A percentile compares a stretch with the other conserved stretches of the same genome.
Conservation (phyloP, 2,329 filamentous ascomycete genomes). For the Arthrinium phaeospermum region DNA sequence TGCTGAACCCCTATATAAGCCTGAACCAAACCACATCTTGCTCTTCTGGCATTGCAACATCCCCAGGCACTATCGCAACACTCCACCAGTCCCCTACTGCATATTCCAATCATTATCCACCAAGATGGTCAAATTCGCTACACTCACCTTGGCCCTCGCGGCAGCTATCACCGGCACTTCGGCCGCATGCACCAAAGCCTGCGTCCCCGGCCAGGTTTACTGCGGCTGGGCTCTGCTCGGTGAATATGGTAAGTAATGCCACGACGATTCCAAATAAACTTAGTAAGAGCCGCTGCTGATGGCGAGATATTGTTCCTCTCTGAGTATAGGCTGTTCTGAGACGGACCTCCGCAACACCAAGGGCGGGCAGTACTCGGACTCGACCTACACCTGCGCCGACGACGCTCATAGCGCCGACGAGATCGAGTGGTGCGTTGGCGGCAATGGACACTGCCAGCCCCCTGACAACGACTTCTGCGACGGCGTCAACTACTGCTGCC, state of each 20-base stretch:
- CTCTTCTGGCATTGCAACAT: background rate
- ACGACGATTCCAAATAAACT: too few relatives aligned
- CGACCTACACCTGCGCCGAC: constrained; percentile 12
- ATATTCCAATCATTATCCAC: background rate
- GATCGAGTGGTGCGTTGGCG: constrained; percentile 13
- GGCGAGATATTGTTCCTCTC: background rate
- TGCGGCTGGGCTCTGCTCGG: constrained; percentile 9
- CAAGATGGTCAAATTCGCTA: constrained; percentile 17
- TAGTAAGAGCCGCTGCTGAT: too few relatives aligned
- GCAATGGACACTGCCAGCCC: constrained; percentile 2
- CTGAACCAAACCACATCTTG: background rate
- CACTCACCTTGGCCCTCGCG: constrained; percentile 5
- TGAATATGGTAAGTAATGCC: background rate
- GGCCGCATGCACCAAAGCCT: constrained; percentile 3
- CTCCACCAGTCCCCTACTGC: background rate
- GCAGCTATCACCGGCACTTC: constrained; percentile 3
- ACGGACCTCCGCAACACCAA: constrained; percentile 16
- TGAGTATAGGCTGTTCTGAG: background rate
- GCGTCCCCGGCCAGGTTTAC: constrained; percentile 13
- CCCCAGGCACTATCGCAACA: background rate
- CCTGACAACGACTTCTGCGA: constrained; percentile 2
- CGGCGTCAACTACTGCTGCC: constrained; percentile 12
- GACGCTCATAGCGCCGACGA: constrained; percentile 3
- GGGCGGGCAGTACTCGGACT: constrained; percentile 17
- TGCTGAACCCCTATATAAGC: background rate